Evolutionary conservation across 1,284 basidiomycete species (phyloP), one percentile per base, ranked within the genome.

Genomic region (Trichosporon ovoides): DNA sequence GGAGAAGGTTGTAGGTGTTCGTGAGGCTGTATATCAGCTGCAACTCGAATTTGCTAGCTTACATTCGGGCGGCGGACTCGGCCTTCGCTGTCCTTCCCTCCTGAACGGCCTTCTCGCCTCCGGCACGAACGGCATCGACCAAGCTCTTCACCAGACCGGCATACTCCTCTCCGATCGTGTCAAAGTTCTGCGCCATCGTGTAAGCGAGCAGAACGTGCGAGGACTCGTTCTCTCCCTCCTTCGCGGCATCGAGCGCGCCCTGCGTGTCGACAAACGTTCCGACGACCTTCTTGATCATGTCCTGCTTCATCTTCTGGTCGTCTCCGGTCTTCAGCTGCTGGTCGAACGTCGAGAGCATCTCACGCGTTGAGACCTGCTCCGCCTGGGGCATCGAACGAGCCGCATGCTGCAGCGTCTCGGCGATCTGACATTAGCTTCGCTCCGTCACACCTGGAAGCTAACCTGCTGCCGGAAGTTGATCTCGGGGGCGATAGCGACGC

Each of bases 401-500:
- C 62, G 90, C 79, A 76, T 90, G 93, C 68, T 84, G 83, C 28
- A 64, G 59, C 50, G 60, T 50, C 52, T 64, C 63, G 53, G 60
- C 53, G 46, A 64, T 58, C 57, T 58, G 58, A 10, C 11, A 43
- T 57, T 18, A 57, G 56, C 24, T 10, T n/a, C 12, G 18, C n/a
- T n/a, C n/a, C n/a, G n/a, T n/a, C n/a, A n/a, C n/a, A n/a, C n/a
- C n/a, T n/a, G n/a, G n/a, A n/a, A 43, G 40, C 68, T 63, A 70
- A 89, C 89, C 84, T 91, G 88, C 76, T 91, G 88, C 72, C 87
- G 84, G 70, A 90, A 92, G 1, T 91, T 89, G 59, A 91, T 88
- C 77, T 93, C 91, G 22, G 88, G 85, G 70, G 90, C 91, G 67
- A 93, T 85, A 58, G 89, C 86, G 58, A 93, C 82, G 52, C 87